These are phyloP conservation scores for Syzygium aqueum DNA, from an alignment of 345 rosid species.

Conservation along the genomic window DNA sequence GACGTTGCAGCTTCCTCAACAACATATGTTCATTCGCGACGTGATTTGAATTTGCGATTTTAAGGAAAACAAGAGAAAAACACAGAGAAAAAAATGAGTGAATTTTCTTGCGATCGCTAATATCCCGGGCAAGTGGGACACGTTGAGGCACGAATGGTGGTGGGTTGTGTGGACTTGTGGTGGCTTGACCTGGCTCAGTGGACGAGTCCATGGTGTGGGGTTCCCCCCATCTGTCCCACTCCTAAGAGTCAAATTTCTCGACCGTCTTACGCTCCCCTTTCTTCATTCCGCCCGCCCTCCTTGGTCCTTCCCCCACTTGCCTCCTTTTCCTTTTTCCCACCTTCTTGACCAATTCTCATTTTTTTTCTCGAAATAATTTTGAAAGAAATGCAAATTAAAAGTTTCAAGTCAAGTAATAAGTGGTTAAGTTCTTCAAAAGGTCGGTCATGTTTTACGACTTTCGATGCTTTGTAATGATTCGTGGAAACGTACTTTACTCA, in stretches of 20 bases:
- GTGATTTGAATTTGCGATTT: background rate
- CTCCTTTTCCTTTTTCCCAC: background rate
- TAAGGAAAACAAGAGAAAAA: no score
- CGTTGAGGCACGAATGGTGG: background rate
- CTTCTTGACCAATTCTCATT: background rate
- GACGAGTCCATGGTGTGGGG: background rate
- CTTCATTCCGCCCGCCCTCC: background rate
- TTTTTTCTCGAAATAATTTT: background rate
- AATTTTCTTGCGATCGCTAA: background rate
- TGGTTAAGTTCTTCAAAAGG: background rate
- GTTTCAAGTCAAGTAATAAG: background rate
- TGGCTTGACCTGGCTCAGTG: background rate
- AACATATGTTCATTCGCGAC: background rate
- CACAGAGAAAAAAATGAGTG: background rate
- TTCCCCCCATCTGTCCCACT: background rate
- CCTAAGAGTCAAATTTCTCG: background rate
- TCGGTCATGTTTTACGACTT: background rate
- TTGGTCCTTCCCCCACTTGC: background rate
- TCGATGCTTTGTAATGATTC: background rate
- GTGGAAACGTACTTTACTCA: background rate
- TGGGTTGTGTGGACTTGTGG: background rate
- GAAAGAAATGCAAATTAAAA: background rate
- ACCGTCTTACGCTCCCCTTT: background rate
- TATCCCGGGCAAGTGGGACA: background rate
- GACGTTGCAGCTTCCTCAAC: background rate